Evolutionary conservation across 2,329 filamentous ascomycete species (phyloP).

Genomic region (Boeremia exigua): DNA sequence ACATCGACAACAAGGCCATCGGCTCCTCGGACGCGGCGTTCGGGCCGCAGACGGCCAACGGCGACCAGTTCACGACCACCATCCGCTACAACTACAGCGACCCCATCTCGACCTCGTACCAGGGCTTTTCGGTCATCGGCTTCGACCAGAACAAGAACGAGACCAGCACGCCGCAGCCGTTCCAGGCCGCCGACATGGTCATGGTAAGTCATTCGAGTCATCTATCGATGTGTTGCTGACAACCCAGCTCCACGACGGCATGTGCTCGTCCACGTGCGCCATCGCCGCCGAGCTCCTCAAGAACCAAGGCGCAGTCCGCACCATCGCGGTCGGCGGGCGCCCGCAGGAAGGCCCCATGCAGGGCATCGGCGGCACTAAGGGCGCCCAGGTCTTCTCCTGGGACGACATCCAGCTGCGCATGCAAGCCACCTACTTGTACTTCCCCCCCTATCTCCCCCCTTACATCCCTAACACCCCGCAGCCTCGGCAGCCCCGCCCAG

Average conservation of each 20-base stretch:
- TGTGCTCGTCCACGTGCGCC: slow-evolving; percentile 56
- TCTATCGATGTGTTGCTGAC: slow-evolving; percentile 1
- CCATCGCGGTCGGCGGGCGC: slow-evolving; percentile 52
- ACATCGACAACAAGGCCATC: slow-evolving; percentile 38
- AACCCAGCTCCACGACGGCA: slow-evolving; percentile 49
- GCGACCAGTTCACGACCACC: slow-evolving; percentile 45
- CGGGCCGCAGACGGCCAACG: slow-evolving; percentile 40
- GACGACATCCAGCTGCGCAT: slow-evolving; percentile 42
- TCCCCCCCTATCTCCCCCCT: not conserved
- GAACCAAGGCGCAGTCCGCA: slow-evolving; percentile 52
- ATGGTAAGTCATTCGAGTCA: slow-evolving; percentile 32
- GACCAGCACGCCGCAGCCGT: slow-evolving; percentile 43
- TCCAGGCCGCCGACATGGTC: slow-evolving; percentile 49
- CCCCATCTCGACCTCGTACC: slow-evolving; percentile 36
- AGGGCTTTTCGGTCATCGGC: slow-evolving; percentile 40
- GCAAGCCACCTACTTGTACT: slow-evolving; percentile 39
- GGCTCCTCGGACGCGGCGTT: slow-evolving; percentile 46
- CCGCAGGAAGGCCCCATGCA: slow-evolving; percentile 52
- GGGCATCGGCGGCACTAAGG: slow-evolving; percentile 54
- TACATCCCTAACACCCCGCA: slow-evolving; percentile 1
- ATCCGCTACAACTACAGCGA: slow-evolving; percentile 48
- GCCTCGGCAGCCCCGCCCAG: slow-evolving; percentile 39
- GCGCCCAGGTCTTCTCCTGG: slow-evolving; percentile 48
- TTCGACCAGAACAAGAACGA: slow-evolving; percentile 39
- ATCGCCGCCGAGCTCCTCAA: slow-evolving; percentile 55